phyloP scores from a whole-genome alignment of 768 basidiomycete genomes.

The Lactarius hatsudake region DNA sequence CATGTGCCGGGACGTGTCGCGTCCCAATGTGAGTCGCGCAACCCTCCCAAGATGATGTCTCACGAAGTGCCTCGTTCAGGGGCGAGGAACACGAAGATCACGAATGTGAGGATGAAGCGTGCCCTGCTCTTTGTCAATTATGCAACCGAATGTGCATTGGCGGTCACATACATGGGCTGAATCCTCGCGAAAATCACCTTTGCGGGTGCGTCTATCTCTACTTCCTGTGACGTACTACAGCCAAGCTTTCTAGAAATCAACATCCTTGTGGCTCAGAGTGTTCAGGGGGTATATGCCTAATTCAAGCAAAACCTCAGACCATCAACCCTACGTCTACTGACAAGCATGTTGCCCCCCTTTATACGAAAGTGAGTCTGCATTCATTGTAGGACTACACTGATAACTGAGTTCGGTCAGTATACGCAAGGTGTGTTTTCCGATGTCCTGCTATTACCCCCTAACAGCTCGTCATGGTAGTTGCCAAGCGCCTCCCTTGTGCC shows the following conservation, averaged over 20 bases:
- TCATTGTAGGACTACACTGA: background rate
- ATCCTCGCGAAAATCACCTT: slow-evolving; percentile 43
- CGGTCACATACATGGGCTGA: slow-evolving; percentile 51
- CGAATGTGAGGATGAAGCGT: slow-evolving; percentile 49
- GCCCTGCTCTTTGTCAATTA: slow-evolving; percentile 49
- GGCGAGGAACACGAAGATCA: slow-evolving; percentile 45
- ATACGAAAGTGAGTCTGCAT: slow-evolving; percentile 50
- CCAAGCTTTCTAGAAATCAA: slow-evolving; percentile 40
- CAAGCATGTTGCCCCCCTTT: slow-evolving; percentile 55
- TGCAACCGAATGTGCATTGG: slow-evolving; percentile 52
- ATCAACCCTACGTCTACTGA: slow-evolving; percentile 62
- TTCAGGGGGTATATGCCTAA: slow-evolving; percentile 52
- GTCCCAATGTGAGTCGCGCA: slow-evolving; percentile 2
- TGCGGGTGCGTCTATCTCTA: slow-evolving; percentile 45
- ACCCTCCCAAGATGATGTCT: background rate
- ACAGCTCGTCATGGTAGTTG: slow-evolving; percentile 34
- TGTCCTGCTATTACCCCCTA: no score
- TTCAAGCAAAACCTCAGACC: slow-evolving; percentile 54
- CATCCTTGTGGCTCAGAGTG: slow-evolving; percentile 48
- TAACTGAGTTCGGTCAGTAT: slow-evolving; percentile 37
- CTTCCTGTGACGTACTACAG: background rate
- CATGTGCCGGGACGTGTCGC: slow-evolving; percentile 7
- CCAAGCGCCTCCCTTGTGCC: slow-evolving; percentile 49
- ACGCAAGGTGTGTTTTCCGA: slow-evolving; percentile 42
- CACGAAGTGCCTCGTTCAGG: slow-evolving; percentile 31